phyloP scores from a whole-genome alignment of 1,284 basidiomycete species.

The Limonomyces culmigenus region DNA sequence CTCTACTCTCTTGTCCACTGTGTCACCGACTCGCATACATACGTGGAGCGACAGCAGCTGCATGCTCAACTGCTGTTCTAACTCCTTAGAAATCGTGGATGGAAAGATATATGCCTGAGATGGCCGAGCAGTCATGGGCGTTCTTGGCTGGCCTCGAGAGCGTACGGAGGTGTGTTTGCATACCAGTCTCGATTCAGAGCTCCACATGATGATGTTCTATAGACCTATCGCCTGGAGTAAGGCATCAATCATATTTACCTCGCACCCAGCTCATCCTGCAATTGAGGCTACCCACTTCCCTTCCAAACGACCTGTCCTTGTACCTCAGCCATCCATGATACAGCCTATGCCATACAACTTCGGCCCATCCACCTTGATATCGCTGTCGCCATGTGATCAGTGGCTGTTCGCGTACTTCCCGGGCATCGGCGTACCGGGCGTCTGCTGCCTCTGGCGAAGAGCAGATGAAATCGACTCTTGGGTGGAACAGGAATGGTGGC shows the following conservation, averaged over 20 bases:
- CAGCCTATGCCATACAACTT: constrained; percentile 16
- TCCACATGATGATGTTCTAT: constrained; percentile 1
- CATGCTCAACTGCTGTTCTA: no score
- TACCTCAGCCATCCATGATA: constrained; percentile 33
- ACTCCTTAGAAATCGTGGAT: no score
- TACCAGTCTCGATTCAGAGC: constrained; percentile 18
- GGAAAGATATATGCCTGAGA: constrained; percentile 44
- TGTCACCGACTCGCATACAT: background rate
- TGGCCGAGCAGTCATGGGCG: constrained; percentile 37
- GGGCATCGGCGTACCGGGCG: constrained; percentile 30
- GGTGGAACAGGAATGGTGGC: constrained; percentile 41
- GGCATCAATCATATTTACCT: constrained; percentile 48
- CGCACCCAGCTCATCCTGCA: constrained; percentile 39
- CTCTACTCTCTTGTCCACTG: background rate
- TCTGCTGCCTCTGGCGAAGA: constrained; percentile 50
- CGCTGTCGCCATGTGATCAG: constrained; percentile 39
- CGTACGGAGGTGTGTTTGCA: constrained; percentile 28
- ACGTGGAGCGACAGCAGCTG: constrained; percentile 25
- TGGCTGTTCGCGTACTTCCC: constrained; percentile 67
- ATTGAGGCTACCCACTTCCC: constrained; percentile 52
- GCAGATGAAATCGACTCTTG: constrained; percentile 40
- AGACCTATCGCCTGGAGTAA: constrained; percentile 58
- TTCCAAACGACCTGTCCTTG: constrained; percentile 41
- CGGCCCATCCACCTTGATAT: constrained; percentile 30
- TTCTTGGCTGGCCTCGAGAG: constrained; percentile 42